Evolutionary conservation across 2,329 filamentous ascomycete species (phyloP).

Genomic region (Aspergillus tanneri): DNA sequence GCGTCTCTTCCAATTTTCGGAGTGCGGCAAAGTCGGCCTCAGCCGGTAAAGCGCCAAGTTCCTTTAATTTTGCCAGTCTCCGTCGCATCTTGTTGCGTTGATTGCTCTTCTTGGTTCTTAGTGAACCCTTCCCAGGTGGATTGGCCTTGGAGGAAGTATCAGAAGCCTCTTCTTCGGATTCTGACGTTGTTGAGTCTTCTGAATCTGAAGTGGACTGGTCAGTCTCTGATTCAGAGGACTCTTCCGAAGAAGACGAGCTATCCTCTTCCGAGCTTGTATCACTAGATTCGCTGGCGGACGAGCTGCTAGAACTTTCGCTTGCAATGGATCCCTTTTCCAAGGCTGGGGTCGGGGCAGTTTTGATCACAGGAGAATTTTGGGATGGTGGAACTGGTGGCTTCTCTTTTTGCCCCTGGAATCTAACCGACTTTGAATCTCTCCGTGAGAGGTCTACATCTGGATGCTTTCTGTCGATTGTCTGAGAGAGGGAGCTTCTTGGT

Average conservation of each 20-base stretch:
- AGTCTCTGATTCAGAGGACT: conserved; percentile 39
- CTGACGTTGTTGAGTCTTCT: conserved; percentile 31
- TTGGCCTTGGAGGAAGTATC: conserved; percentile 24
- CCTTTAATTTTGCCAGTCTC: conserved; percentile 53
- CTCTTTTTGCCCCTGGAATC: conserved; percentile 27
- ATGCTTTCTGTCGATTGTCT: conserved; percentile 17
- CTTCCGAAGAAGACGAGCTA: conserved; percentile 24
- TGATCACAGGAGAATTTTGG: conserved; percentile 14
- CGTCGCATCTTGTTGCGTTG: conserved; percentile 52
- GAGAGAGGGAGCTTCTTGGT: conserved; percentile 12
- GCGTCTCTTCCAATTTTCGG: conserved; percentile 33
- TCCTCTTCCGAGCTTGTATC: conserved; percentile 20
- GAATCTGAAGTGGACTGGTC: conserved; percentile 30
- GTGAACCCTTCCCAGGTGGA: conserved; percentile 52
- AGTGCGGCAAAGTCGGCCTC: conserved; percentile 55
- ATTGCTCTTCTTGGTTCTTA: conserved; percentile 57
- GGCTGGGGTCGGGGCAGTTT: conserved; percentile 9
- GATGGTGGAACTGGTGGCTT: conserved; percentile 12
- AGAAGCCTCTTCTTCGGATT: conserved; percentile 33
- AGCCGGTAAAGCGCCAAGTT: conserved; percentile 51
- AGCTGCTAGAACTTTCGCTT: conserved; percentile 15
- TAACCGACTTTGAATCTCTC: conserved; percentile 35
- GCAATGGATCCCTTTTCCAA: conserved; percentile 1
- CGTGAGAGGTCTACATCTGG: conserved; percentile 24
- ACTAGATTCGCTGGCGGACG: conserved; percentile 33